A percentile compares a stretch with the other conserved stretches of the same genome.
Evolutionary conservation across 192 early-diverging fungal species (phyloP).

Genomic region (Irineochytrium annulatum): DNA sequence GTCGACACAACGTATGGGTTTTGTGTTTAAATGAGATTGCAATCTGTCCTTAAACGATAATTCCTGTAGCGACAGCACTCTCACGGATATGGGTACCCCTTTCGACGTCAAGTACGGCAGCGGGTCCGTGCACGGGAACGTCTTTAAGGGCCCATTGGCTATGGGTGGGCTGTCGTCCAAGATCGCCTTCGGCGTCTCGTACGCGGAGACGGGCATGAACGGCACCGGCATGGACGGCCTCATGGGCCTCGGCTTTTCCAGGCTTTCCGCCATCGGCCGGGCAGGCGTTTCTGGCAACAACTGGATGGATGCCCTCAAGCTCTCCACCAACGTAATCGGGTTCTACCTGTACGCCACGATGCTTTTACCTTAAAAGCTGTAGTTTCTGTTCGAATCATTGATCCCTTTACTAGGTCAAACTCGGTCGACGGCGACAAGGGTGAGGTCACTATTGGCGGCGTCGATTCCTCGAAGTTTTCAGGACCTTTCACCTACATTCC

Average conservation of each 20-base stretch:
- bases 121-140: constrained; percentile 21
- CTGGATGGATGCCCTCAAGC: constrained; percentile 28
- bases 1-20: no score
- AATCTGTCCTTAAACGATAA: no score
- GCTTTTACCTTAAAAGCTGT: no score
- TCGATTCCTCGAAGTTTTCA: constrained; percentile 44
- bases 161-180: constrained; percentile 2
- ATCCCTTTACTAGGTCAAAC: no score
- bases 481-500: constrained; percentile 41
- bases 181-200: not conserved
- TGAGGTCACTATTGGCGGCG: constrained; percentile 50
- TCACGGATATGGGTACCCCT: constrained; percentile 6
- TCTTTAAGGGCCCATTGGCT: constrained; percentile 23
- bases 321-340: constrained; percentile 27
- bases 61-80: not conserved
- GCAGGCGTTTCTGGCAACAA: constrained; percentile 4
- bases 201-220: constrained; percentile 10
- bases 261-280: constrained; percentile 18
- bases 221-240: constrained; percentile 31
- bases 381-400: no score
- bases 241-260: constrained; percentile 25
- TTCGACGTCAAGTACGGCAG: constrained; percentile 3
- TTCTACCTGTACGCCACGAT: constrained; percentile 44
- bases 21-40: no score
- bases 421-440: constrained; percentile 35